Conservation (phyloP, 306 rosid genomes). For the Malus sieversii region DNA sequence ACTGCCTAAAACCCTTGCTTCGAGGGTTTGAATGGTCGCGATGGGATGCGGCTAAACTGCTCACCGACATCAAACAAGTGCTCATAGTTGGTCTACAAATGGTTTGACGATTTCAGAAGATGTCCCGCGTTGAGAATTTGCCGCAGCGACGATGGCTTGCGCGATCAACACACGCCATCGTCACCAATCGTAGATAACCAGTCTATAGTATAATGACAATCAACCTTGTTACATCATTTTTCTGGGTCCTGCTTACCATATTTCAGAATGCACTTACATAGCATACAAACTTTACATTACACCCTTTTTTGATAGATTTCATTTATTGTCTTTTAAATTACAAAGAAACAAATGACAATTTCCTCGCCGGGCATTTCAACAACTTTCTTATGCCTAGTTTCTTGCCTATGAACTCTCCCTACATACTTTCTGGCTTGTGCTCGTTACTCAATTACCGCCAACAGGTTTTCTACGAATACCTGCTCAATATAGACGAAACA, state of each 20-base stretch:
- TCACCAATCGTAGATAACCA: neutral
- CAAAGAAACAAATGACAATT: constrained; percentile 1
- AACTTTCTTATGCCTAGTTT: neutral
- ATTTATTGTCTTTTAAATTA: neutral
- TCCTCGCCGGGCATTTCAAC: neutral
- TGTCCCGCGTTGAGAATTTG: neutral
- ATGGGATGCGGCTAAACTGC: no score
- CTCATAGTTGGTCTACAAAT: no score
- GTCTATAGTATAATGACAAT: no score
- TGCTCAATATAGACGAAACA: constrained; percentile 31
- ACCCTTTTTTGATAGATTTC: neutral
- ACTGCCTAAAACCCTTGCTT: no score
- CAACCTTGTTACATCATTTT: neutral
- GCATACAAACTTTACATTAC: neutral
- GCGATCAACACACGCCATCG: neutral
- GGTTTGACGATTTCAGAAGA: neutral
- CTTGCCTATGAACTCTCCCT: neutral
- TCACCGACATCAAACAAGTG: no score
- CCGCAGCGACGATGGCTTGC: neutral
- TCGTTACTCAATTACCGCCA: constrained; percentile 14
- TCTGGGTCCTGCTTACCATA: neutral
- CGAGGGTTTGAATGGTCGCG: no score
- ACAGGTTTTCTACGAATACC: constrained; percentile 30
- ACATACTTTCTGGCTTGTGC: neutral
- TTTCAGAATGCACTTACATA: neutral